These are phyloP conservation scores for Alternaria hordeiaustralica DNA, from an alignment of 2,329 filamentous ascomycete species.

Conservation along the genomic window DNA sequence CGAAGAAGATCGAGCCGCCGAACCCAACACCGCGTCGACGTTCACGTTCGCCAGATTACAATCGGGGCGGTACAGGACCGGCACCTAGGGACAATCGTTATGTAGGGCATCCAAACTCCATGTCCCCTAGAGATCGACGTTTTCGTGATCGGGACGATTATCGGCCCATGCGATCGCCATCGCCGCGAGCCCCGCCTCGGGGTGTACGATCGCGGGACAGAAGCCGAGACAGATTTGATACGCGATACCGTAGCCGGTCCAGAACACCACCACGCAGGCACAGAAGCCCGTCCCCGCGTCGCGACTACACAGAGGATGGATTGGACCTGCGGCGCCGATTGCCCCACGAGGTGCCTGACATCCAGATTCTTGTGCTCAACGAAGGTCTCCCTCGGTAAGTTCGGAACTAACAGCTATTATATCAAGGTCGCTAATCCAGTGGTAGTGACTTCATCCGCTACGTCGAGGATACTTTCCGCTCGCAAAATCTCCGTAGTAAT, in stretches of 20 bases:
- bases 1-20: constrained; percentile 60
- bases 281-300: constrained; percentile 72
- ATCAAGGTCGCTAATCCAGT: constrained; percentile 3
- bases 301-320: constrained; percentile 61
- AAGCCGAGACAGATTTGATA: constrained; percentile 59
- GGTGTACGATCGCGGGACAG: constrained; percentile 47
- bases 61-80: constrained; percentile 49
- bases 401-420: not conserved
- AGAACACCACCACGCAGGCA: constrained; percentile 69
- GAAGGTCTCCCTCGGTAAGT: constrained; percentile 60
- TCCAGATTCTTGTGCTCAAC: constrained; percentile 84
- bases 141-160: constrained; percentile 66
- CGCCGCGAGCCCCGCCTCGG: constrained; percentile 49
- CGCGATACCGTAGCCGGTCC: constrained; percentile 65
- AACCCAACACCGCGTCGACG: constrained; percentile 56
- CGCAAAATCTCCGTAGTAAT: constrained; percentile 75
- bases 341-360: constrained; percentile 80
- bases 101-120: constrained; percentile 40
- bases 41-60: constrained; percentile 69
- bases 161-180: constrained; percentile 54
- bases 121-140: constrained; percentile 60
- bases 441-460: constrained; percentile 77
- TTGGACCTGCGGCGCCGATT: constrained; percentile 76
- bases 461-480: constrained; percentile 77
- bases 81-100: constrained; percentile 59